phyloP scores from a whole-genome alignment of 2,329 filamentous ascomycete species.

The Aureobasidium sp. region DNA sequence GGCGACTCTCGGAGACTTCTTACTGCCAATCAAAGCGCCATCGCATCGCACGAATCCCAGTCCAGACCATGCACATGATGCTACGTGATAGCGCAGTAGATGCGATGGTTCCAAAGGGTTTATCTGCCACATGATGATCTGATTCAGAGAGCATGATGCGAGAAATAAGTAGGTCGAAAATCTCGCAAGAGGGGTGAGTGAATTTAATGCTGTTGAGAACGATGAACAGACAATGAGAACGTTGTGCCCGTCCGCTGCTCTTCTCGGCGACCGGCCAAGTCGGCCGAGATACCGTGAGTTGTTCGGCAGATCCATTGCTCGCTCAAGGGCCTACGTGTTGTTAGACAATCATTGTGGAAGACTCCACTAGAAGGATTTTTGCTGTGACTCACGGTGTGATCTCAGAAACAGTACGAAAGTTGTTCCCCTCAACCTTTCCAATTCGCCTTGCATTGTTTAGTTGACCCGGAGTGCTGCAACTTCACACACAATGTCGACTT shows the following conservation, averaged over 20 bases:
- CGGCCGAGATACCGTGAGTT: constrained; percentile 1
- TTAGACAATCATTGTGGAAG: too few species aligned
- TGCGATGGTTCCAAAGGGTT: too few species aligned
- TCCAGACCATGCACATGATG: not conserved
- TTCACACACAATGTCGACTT: not conserved
- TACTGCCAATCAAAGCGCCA: too few species aligned
- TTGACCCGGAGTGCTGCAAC: not conserved
- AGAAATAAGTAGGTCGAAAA: not conserved
- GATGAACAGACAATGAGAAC: not conserved
- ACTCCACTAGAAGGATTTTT: not conserved
- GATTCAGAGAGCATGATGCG: not conserved
- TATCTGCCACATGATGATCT: too few species aligned
- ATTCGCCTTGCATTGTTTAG: not conserved
- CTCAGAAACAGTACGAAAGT: too few species aligned
- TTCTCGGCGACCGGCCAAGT: not conserved
- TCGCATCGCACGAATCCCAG: not conserved
- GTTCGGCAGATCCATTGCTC: not conserved
- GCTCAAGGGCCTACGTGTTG: not conserved
- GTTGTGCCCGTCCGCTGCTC: not conserved
- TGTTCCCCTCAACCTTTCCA: too few species aligned
- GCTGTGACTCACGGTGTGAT: not conserved
- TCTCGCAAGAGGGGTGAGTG: not conserved
- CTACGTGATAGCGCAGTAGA: too few species aligned
- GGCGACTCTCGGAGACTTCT: too few species aligned
- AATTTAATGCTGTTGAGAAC: not conserved